Conservation (phyloP, 257 asterid species). For the Osmanthus fragrans region DNA sequence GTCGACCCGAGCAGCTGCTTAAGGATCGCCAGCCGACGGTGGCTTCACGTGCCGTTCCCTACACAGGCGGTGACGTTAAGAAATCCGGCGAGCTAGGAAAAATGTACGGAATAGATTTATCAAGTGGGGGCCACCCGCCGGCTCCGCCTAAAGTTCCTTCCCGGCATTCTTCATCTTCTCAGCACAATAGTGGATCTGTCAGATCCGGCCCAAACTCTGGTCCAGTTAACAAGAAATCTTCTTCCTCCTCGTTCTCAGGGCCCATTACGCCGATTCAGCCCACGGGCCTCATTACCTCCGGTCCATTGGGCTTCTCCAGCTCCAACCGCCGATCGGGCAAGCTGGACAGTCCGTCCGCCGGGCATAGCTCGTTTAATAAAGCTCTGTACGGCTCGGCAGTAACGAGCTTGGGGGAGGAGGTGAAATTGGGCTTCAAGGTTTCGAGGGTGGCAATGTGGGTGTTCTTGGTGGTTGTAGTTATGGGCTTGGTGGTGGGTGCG, state of each 20-base stretch:
- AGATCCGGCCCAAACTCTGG: conserved; percentile 95
- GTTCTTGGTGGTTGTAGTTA: conserved; percentile 63
- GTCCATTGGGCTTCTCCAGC: conserved; percentile 55
- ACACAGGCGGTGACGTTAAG: conserved; percentile 92
- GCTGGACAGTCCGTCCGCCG: conserved; percentile 47
- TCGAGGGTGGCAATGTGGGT: conserved; percentile 89
- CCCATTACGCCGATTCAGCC: conserved; percentile 90
- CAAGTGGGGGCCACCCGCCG: conserved; percentile 53
- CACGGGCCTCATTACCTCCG: conserved; percentile 79
- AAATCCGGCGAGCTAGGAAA: conserved; percentile 87
- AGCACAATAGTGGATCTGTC: conserved; percentile 75
- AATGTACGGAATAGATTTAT: conserved; percentile 75
- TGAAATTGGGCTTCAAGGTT: conserved; percentile 70
- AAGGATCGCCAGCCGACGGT: conserved; percentile 75
- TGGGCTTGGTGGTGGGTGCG: conserved; percentile 87
- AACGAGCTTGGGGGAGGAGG: conserved; percentile 56
- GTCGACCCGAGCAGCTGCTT: conserved; percentile 75
- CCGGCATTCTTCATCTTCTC: conserved; percentile 57
- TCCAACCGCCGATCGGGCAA: conserved; percentile 68
- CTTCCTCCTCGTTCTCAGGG: conserved; percentile 83
- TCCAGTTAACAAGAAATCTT: conserved; percentile 61
- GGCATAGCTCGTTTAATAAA: conserved; percentile 49
- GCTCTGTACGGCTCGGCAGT: conserved; percentile 72
- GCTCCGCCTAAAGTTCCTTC: conserved; percentile 55
- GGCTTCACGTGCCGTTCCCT: conserved; percentile 73